Evolutionary conservation across 257 asterid species (phyloP), one percentile per base, ranked within the genome.

Genomic region (Przewalskia tangutica): DNA sequence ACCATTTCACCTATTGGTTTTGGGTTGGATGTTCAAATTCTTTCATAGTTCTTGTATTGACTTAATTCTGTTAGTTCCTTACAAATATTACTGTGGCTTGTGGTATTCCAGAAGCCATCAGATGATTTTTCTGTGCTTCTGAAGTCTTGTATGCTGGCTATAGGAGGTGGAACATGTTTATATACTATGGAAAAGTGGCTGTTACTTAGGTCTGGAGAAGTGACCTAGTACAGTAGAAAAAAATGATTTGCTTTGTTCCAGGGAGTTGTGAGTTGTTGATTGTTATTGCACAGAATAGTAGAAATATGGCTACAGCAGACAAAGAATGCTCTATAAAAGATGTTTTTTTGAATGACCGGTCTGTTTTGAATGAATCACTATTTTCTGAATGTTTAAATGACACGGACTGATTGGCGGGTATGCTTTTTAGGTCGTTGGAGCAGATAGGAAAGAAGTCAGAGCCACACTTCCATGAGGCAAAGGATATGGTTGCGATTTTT

Each of bases 381-480:
- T n/a, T 42, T 42, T 68, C 68, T 77, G 34, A 76, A 16, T 55
- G 32, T 23, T 14, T 44, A 44, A 36, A 44, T 44, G 16, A 14
- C 40, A 62, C 3, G 48, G 62, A 77, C 86, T 70, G 27, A 83
- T 46, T 36, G 60, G 14, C 32, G 18, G 50, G 44, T 76, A 48
- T 50, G 44, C 77, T 2, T 84, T 87, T 85, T 96, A 95, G 98
- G 85, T 95, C 2, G 92, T 84, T 80, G 98, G 99, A 85, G 93
- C 95, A 53, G 97, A 93, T 86, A 90, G 95, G 85, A 95, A 91
- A 88, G 97, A 93, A 82, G 53, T 95, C 78, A 91, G 94, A 86
- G 84, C 89, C 3, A 84, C 77, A 64, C 98, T 95, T 82, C 98
- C 99, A 11, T 95, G 90, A 95, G 80, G 48, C 73, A 50, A 42